Percentiles rank a stretch among this genome's conserved stretches.
These are phyloP conservation scores for Rhizopogon sp. DNA, from an alignment of 768 basidiomycete genomes.

Conservation along the genomic window DNA sequence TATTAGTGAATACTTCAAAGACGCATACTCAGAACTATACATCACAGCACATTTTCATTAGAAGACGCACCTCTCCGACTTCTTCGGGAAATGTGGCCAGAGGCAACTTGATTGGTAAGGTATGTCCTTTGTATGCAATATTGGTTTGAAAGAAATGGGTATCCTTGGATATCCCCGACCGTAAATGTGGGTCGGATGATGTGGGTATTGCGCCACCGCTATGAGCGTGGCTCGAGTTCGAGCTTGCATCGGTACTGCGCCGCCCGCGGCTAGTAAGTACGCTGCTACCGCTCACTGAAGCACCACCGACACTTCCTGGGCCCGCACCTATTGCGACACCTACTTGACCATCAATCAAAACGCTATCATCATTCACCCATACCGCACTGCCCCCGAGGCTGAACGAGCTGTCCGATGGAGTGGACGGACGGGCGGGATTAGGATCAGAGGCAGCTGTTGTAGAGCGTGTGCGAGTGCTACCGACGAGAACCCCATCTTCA, in stretches of 20 bases:
- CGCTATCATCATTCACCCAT: slow-evolving; percentile 79
- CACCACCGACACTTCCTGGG: slow-evolving; percentile 32
- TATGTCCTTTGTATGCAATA: slow-evolving; percentile 78
- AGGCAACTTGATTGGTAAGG: slow-evolving; percentile 88
- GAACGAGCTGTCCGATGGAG: slow-evolving; percentile 71
- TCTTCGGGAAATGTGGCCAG: slow-evolving; percentile 88
- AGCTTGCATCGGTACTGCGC: slow-evolving; percentile 70
- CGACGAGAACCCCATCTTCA: slow-evolving; percentile 60
- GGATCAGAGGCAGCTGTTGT: slow-evolving; percentile 29
- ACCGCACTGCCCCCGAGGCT: slow-evolving; percentile 77
- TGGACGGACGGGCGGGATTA: slow-evolving; percentile 33
- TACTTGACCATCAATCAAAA: slow-evolving; percentile 38
- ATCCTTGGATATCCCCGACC: slow-evolving; percentile 64
- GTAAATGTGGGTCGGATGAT: slow-evolving; percentile 41
- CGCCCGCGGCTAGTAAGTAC: slow-evolving; percentile 47
- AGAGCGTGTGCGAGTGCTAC: slow-evolving; percentile 31
- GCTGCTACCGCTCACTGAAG: slow-evolving; percentile 31
- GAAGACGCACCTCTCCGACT: slow-evolving; percentile 83
- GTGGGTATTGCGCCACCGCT: slow-evolving; percentile 33
- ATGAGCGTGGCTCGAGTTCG: slow-evolving; percentile 55
- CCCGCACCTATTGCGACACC: slow-evolving; percentile 36
- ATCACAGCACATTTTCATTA: not conserved
- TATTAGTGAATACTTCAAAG: slow-evolving; percentile 80
- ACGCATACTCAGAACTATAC: slow-evolving; percentile 7
- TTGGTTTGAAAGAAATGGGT: slow-evolving; percentile 91